Percentiles rank a stretch among this genome's conserved stretches.
Conservation (phyloP, 2,329 filamentous ascomycete species). For the Alternaria sp. region DNA sequence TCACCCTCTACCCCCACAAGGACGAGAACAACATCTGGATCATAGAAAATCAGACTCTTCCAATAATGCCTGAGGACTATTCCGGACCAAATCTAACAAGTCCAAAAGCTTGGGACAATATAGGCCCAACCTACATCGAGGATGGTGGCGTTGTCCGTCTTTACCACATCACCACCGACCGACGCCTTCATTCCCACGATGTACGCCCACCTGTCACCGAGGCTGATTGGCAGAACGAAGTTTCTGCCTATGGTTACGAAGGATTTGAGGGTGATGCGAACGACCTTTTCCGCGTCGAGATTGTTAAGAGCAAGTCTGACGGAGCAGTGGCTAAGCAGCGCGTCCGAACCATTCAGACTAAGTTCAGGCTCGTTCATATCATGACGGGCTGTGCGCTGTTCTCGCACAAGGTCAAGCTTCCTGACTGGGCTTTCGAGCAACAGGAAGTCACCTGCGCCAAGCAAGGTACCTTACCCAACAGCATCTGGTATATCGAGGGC, state of each 20-base stretch:
- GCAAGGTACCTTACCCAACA: slow-evolving; percentile 92
- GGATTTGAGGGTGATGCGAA: slow-evolving; percentile 97
- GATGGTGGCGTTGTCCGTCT: slow-evolving; percentile 83
- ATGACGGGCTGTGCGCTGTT: slow-evolving; percentile 98
- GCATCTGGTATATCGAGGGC: slow-evolving; percentile 93
- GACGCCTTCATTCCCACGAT: slow-evolving; percentile 95
- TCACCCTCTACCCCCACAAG: slow-evolving; percentile 98
- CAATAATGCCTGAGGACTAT: slow-evolving; percentile 68
- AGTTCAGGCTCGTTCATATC: slow-evolving; percentile 92
- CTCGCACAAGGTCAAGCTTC: slow-evolving; percentile 98
- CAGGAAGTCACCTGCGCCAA: slow-evolving; percentile 98
- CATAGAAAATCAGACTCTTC: slow-evolving; percentile 92
- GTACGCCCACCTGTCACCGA: slow-evolving; percentile 67
- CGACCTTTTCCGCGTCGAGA: slow-evolving; percentile 93
- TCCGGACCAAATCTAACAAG: slow-evolving; percentile 81
- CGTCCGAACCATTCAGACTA: slow-evolving; percentile 91
- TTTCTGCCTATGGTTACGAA: slow-evolving; percentile 96
- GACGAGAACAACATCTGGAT: slow-evolving; percentile 97
- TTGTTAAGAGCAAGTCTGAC: slow-evolving; percentile 87
- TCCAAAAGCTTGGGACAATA: slow-evolving; percentile 81
- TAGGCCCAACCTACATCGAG: slow-evolving; percentile 74
- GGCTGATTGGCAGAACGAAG: slow-evolving; percentile 86
- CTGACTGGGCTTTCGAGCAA: slow-evolving; percentile 97
- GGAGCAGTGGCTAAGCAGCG: slow-evolving; percentile 81
- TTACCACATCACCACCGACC: slow-evolving; percentile 83